Evolutionary conservation across 2,329 filamentous ascomycete species (phyloP), one percentile per base, ranked within the genome.

Genomic region (Cyclaneusma minus): DNA sequence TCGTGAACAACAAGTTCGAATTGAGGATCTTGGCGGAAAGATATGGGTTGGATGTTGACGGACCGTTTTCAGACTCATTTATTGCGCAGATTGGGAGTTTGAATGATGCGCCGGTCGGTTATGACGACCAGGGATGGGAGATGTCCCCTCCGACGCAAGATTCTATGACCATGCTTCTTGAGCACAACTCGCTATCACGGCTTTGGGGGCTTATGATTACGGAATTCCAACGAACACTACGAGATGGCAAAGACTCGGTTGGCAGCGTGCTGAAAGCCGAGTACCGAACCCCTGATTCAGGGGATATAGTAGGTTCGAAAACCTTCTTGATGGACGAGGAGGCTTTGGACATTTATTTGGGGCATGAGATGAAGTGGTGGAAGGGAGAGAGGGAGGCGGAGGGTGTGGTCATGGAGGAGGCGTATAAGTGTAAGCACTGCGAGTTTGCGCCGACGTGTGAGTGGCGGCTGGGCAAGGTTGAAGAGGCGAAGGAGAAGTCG

Each of bases 401-500:
- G 6, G 87, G 87, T 0, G 85, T 94, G 3, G 62, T 68, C 5
- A 64, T 91, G 5, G 75, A 85, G 42, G 85, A 94, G 39, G 80
- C 82, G 0, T 92, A 77, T 52, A 95, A 94, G 49, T 95, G 87
- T 47, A 58, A 70, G 12, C 69, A 63, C 13, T 95, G 87, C 44
- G 83, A 92, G 37, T 94, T 94, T 48, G 68, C 64, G 0, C 73
- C 81, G 3, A 61, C 58, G 2, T 95, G 87, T 47, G 62, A 65
- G 8, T 95, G 87, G 87, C 61, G 85, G 19, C 60, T 64, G 39
- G 60, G 60, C 7, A 75, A 79, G 50, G 69, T 85, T 29, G 62
- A 69, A 33, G 69, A 78, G 43, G 57, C 55, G 13, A 49, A 47
- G n/a, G 41, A 50, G 34, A 55, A 52, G 28, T n/a, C n/a, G n/a